These are phyloP conservation scores for Allodekkera sacchari DNA, from an alignment of 805 yeast species.

Conservation along the genomic window DNA sequence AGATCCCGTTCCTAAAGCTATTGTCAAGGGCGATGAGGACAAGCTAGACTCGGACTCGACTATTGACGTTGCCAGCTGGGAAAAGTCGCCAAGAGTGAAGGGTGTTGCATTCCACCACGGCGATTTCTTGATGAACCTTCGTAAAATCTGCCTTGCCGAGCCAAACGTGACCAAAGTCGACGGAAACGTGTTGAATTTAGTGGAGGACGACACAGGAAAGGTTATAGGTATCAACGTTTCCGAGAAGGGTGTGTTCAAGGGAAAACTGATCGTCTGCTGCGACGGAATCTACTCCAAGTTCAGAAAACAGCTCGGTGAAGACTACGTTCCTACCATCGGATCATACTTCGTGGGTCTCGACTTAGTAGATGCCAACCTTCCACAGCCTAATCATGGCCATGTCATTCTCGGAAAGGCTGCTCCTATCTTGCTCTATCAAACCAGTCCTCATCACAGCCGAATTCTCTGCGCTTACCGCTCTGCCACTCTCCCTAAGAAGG, in stretches of 20 bases:
- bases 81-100: constrained; percentile 42
- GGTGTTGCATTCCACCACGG: constrained; percentile 96
- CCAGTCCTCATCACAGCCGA: constrained; percentile 74
- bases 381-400: constrained; percentile 75
- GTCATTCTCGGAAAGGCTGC: constrained; percentile 81
- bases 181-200: constrained; percentile 69
- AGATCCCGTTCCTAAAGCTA: constrained; percentile 41
- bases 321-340: constrained; percentile 56
- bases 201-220: constrained; percentile 43
- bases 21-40: constrained; percentile 51
- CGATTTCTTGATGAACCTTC: constrained; percentile 66
- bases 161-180: constrained; percentile 70
- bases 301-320: constrained; percentile 61
- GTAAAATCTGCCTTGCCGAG: constrained; percentile 60
- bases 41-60: constrained; percentile 40
- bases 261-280: constrained; percentile 66
- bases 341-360: constrained; percentile 86
- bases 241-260: constrained; percentile 39
- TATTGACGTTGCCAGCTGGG: constrained; percentile 44
- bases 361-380: constrained; percentile 65
- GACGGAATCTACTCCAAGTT: constrained; percentile 95
- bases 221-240: constrained; percentile 72
- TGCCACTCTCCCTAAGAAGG: constrained; percentile 58
- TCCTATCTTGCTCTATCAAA: constrained; percentile 85
- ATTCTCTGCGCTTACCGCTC: constrained; percentile 83